Base-by-base conservation (phyloP, 306 rosid species). In the Geum urbanum region DNA sequence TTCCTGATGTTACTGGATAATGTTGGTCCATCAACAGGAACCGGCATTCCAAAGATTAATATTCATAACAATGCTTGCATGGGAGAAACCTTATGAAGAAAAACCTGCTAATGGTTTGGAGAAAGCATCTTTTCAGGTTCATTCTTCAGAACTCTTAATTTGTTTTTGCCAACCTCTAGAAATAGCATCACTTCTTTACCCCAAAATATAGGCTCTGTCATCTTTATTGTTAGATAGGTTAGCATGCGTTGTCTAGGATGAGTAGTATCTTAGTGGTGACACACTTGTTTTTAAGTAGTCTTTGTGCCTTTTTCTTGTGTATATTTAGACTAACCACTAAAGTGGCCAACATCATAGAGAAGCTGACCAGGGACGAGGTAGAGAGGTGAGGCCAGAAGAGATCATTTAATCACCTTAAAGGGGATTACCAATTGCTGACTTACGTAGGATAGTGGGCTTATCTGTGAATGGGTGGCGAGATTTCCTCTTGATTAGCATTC, bases 31-130 rank as follows among this genome's bases (percentile, higher is more conserved):
- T 72, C 49, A 52, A 51, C 77, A 94, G 99, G 99, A 94, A 74
- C 99, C 96, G 73, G 84, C 99, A 53, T 94, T 94, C 74, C 97
- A 94, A 78, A 86, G 89, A 84, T 79, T 94, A 67, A 72, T 94
- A 66, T 94, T 90, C 84, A 81, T 94, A 78, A 90, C 98, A 74
- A 90, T 94, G 98, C 83, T 90, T 77, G 98, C 96, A 24, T 94
- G 98, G 98, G 97, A 86, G 78, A 84, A 87, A 72, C 98, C 98
- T 56, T 90, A 94, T 77, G 71, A 67, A 37, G 67, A 82, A 70
- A 70, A 80, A 66, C 79, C 69, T 78, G 77, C 84, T 47, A 76
- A 59, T 76, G 79, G 72, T 68, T 75, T 78, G 4, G 94, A 84
- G 82, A 86, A 87, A 79, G 86, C 91, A 72, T 86, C 79, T 54